phyloP scores from a whole-genome alignment of 2,329 filamentous ascomycete species.

The Microcera coccophila region DNA sequence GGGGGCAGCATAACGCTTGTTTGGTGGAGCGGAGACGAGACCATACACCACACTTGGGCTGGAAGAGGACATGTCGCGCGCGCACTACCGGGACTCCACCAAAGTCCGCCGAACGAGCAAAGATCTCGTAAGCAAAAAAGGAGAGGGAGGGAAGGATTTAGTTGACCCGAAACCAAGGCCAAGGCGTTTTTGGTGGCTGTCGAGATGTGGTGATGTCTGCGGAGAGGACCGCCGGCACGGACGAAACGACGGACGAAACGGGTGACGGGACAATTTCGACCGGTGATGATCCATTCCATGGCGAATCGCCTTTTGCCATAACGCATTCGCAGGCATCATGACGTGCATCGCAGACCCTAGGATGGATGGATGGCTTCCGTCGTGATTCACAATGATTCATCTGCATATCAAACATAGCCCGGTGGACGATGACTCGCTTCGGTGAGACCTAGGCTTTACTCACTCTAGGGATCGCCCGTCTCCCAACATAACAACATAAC shows the following conservation, averaged over 20 bases:
- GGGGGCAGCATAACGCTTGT: too few species aligned
- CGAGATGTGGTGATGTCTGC: constrained; percentile 6
- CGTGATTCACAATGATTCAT: neutral
- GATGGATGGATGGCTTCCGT: neutral
- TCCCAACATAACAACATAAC: constrained; percentile 12
- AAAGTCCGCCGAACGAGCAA: constrained; percentile 16
- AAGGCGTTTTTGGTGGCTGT: constrained; percentile 6
- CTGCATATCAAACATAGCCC: neutral
- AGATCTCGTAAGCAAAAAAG: constrained; percentile 23
- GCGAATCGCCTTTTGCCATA: neutral
- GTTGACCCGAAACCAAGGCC: neutral
- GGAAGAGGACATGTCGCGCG: constrained; percentile 10
- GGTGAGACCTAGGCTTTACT: too few species aligned
- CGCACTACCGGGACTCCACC: constrained; percentile 21
- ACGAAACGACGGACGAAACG: constrained; percentile 5
- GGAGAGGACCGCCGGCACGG: constrained; percentile 15
- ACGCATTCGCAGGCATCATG: neutral
- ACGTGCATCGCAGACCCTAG: neutral
- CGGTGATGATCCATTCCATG: neutral
- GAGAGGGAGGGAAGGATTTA: neutral
- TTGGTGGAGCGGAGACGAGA: too few species aligned
- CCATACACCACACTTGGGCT: constrained; percentile 4
- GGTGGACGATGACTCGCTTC: too few species aligned
- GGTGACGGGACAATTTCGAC: neutral
- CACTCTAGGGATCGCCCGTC: neutral